Evolutionary conservation across 768 basidiomycete species (phyloP).

Genomic region (Boletus fagicola): DNA sequence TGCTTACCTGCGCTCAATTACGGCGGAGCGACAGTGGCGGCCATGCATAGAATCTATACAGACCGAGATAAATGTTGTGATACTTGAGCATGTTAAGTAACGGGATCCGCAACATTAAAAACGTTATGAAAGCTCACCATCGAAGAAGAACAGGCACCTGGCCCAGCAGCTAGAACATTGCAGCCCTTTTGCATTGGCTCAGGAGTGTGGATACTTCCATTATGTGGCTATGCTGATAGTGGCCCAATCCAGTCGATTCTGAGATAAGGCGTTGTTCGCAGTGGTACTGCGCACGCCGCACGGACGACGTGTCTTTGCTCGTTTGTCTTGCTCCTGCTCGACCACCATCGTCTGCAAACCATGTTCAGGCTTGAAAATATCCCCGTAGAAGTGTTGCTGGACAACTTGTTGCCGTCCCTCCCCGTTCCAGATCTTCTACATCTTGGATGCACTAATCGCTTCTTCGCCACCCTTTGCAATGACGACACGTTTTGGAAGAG

Average conservation of each 20-base stretch:
- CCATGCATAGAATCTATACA: not conserved
- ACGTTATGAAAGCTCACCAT: not conserved
- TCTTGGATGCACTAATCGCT: conserved; percentile 61
- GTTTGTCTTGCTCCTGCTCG: not conserved
- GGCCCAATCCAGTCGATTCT: conserved; percentile 16
- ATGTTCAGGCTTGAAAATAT: conserved; percentile 50
- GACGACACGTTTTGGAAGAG: conserved; percentile 83
- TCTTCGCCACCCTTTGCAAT: conserved; percentile 56
- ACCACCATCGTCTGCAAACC: conserved; percentile 1
- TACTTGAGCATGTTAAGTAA: not conserved
- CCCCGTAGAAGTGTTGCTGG: conserved; percentile 76
- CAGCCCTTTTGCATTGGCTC: not conserved
- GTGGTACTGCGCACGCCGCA: conserved; percentile 9
- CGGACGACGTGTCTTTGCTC: not conserved
- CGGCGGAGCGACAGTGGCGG: not conserved
- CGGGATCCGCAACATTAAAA: not conserved
- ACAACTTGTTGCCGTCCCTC: conserved; percentile 63
- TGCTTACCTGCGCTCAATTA: not conserved
- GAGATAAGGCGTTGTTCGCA: not conserved
- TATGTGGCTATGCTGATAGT: conserved; percentile 27
- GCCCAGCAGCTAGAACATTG: not conserved
- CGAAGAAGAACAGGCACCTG: not conserved
- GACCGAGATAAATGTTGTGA: not conserved
- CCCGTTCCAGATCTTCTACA: conserved; percentile 52
- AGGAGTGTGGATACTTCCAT: not conserved